Evolutionary conservation across 192 early-diverging fungal species (phyloP).

Genomic region (Mortierella antarctica): DNA sequence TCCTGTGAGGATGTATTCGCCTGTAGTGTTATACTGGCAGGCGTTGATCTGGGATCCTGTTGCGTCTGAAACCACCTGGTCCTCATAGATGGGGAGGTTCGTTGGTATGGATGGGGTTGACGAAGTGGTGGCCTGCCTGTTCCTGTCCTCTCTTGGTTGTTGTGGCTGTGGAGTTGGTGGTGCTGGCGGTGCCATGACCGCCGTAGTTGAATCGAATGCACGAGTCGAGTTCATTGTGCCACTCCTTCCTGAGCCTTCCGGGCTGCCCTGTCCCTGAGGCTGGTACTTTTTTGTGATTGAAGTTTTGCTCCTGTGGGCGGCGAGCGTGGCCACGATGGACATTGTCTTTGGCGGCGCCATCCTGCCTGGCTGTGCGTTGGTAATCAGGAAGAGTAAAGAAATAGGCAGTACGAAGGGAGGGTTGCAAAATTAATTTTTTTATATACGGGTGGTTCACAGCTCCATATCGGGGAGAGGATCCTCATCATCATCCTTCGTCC

Average conservation of each 20-base stretch:
- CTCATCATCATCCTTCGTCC: slow-evolving; percentile 8
- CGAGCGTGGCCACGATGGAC: slow-evolving; percentile 46
- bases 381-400: background rate
- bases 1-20: slow-evolving; percentile 87
- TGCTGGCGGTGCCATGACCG: background rate
- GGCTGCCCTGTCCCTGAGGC: background rate
- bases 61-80: slow-evolving; percentile 35
- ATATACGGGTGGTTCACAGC: slow-evolving; percentile 11
- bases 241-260: background rate
- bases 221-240: background rate
- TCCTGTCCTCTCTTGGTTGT: background rate
- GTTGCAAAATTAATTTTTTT: background rate
- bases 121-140: background rate
- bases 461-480: slow-evolving; percentile 27
- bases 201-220: background rate
- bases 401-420: too few species aligned
- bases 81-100: slow-evolving; percentile 25
- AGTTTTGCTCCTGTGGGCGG: slow-evolving; percentile 30
- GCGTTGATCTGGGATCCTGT: slow-evolving; percentile 47
- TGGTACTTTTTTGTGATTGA: slow-evolving; percentile 8
- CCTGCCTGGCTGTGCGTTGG: slow-evolving; percentile 1
- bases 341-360: slow-evolving; percentile 10
- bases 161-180: slow-evolving; percentile 3
- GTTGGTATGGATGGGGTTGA: background rate
- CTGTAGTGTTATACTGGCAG: slow-evolving; percentile 71